Evolutionary conservation across 495 filamentous ascomycete species (phyloP), one percentile per base, ranked within the genome.

Genomic region (Talaromyces ruber): DNA sequence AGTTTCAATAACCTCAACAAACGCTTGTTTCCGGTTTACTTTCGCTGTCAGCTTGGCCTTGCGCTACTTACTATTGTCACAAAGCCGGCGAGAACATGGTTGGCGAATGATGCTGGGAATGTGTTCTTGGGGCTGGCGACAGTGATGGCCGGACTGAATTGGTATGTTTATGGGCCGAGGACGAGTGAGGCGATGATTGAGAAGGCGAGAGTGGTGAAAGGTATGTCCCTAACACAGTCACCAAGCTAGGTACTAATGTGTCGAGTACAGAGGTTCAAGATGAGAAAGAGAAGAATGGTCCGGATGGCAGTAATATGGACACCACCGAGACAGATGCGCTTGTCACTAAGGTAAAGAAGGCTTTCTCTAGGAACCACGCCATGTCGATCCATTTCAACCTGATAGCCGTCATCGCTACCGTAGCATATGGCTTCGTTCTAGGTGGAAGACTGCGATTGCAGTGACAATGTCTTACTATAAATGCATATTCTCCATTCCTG

Each of bases 381-480:
- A 84, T 82, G 78, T 72, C 70, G 18, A 84, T 84, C 53, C 81
- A 85, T 65, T 59, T 84, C 6, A 85, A 86, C 66, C 64, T 83
- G 14, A 69, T 84, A 29, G 73, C 77, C 0, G 71, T 84, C 56
- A 71, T 75, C 2, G 79, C 79, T 6, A 80, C 79, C 32, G 26
- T 84, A 6, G 74, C 73, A 64, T 84, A 84, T 71, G 81, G 79
- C 1, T 76, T 76, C 65, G 70, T 70, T 51, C 63, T 86, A 63
- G 78, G 59, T 30, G 59, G 26, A 30, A 47, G 43, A 3, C 59
- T 60, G 37, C 37, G 52, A 51, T 39, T 58, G 55, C 28, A 58
- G 55, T 58, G 29, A 58, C 30, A 32, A 21, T n/a, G 32, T n/a
- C 9, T 34, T 39, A 30, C 2, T 14, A 3, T 28, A 58, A 28